Evolutionary conservation across 1,139 yeast genomes (phyloP).

Genomic region (Candida albicans): DNA sequence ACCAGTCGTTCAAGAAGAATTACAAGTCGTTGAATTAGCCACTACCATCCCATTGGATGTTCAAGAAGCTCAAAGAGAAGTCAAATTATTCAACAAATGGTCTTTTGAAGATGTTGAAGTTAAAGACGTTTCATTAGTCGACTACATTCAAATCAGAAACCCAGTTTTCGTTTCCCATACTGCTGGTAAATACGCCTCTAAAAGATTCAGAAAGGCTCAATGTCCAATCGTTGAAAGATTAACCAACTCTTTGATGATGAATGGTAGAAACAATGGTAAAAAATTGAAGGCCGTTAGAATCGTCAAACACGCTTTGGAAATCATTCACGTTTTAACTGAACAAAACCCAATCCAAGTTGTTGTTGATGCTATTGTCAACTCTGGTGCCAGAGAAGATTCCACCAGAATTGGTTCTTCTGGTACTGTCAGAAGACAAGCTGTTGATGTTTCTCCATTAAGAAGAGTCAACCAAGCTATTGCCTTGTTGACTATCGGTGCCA

Average conservation of each 20-base stretch:
- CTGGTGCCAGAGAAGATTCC: constrained; percentile 99
- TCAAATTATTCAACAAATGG: constrained; percentile 99
- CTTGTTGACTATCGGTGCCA: constrained; percentile 98
- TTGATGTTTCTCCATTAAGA: constrained; percentile 99
- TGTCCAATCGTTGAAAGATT: constrained; percentile 99
- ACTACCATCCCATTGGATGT: constrained; percentile 96
- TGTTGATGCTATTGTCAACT: constrained; percentile 99
- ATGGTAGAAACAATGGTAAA: constrained; percentile 99
- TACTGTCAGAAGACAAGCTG: constrained; percentile 99
- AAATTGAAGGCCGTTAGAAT: constrained; percentile 99
- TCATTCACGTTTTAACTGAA: constrained; percentile 96
- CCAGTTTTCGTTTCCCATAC: constrained; percentile 99
- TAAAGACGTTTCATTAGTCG: constrained; percentile 97
- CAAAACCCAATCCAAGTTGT: constrained; percentile 99
- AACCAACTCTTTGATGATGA: constrained; percentile 99
- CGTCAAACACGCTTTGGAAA: constrained; percentile 98
- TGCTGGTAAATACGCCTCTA: constrained; percentile 99
- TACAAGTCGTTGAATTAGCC: constrained; percentile 81
- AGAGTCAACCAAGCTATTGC: constrained; percentile 99
- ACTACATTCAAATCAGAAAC: constrained; percentile 96
- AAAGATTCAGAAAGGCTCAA: constrained; percentile 99
- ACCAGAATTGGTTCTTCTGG: constrained; percentile 99
- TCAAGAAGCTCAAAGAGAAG: constrained; percentile 93
- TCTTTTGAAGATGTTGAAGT: constrained; percentile 96
- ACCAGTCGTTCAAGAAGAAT: constrained; percentile 69